Evolutionary conservation across 306 rosid species (phyloP).

Genomic region (Echinosophora koreensis): DNA sequence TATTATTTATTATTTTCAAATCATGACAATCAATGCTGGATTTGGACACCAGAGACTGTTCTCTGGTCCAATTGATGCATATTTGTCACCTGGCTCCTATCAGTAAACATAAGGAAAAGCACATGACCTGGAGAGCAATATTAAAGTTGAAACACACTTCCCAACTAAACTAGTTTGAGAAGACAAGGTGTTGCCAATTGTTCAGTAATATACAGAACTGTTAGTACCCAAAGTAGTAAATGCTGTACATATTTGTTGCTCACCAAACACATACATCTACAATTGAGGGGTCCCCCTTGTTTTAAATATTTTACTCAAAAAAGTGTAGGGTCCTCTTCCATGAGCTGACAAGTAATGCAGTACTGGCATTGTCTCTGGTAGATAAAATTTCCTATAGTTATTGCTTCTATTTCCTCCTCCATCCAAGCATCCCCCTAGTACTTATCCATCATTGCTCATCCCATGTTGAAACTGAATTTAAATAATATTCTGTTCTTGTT

Average conservation of each 20-base stretch:
- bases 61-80: slow-evolving; percentile 25
- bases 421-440: slow-evolving; percentile 17
- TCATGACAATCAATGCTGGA: slow-evolving; percentile 45
- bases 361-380: slow-evolving; percentile 36
- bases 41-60: slow-evolving; percentile 38
- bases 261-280: slow-evolving; percentile 60
- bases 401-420: background rate
- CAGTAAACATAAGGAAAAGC: slow-evolving; percentile 32
- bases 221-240: slow-evolving; percentile 50
- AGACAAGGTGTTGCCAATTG: slow-evolving; percentile 54
- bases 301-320: slow-evolving; percentile 23
- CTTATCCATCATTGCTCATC: slow-evolving; percentile 14
- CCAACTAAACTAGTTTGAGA: slow-evolving; percentile 46
- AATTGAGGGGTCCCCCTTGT: slow-evolving; percentile 51
- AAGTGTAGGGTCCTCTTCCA: slow-evolving; percentile 38
- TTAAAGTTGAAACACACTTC: slow-evolving; percentile 29
- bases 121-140: slow-evolving; percentile 37
- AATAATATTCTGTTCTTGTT: background rate
- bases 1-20: slow-evolving; percentile 30
- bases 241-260: slow-evolving; percentile 55
- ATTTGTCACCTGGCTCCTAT: slow-evolving; percentile 46
- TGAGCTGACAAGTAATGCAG: slow-evolving; percentile 40
- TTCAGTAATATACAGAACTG: slow-evolving; percentile 31
- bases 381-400: background rate
- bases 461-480: background rate